Evolutionary conservation across 306 rosid species (phyloP).

Genomic region (Rosa chinensis): DNA sequence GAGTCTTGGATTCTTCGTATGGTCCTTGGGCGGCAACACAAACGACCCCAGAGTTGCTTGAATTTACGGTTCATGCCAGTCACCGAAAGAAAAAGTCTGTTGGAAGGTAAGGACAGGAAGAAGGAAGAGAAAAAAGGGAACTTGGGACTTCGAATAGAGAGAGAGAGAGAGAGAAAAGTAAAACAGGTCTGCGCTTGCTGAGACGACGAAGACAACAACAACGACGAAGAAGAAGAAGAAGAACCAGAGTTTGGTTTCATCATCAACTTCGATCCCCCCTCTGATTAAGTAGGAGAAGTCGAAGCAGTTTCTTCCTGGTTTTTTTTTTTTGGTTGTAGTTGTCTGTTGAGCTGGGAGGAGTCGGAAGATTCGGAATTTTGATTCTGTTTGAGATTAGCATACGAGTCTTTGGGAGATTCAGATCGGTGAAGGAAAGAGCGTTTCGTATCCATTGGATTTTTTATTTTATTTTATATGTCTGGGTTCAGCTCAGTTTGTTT

Average conservation of each 20-base stretch:
- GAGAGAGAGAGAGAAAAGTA: neutral
- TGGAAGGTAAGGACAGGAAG: constrained; percentile 7
- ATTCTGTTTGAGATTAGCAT: neutral
- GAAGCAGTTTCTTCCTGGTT: neutral
- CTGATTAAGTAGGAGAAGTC: neutral
- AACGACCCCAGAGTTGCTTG: constrained; percentile 12
- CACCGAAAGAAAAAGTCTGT: constrained; percentile 10
- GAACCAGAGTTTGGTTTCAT: neutral
- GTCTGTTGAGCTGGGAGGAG: neutral
- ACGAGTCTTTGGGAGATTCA: neutral
- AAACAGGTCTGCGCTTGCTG: neutral
- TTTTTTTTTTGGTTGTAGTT: neutral
- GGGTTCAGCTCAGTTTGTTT: neutral
- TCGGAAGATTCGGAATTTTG: neutral
- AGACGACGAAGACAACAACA: neutral
- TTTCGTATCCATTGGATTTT: neutral
- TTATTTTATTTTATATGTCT: too few species aligned
- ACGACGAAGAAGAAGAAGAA: neutral
- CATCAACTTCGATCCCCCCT: neutral
- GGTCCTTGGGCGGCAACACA: constrained; percentile 16
- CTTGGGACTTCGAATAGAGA: neutral
- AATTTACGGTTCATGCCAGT: constrained; percentile 44
- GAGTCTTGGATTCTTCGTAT: constrained; percentile 40
- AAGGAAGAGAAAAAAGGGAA: neutral
- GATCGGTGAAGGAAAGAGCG: constrained; percentile 4